Conservation (phyloP, 2,329 filamentous ascomycete species). For the Trichoderma koningii region DNA sequence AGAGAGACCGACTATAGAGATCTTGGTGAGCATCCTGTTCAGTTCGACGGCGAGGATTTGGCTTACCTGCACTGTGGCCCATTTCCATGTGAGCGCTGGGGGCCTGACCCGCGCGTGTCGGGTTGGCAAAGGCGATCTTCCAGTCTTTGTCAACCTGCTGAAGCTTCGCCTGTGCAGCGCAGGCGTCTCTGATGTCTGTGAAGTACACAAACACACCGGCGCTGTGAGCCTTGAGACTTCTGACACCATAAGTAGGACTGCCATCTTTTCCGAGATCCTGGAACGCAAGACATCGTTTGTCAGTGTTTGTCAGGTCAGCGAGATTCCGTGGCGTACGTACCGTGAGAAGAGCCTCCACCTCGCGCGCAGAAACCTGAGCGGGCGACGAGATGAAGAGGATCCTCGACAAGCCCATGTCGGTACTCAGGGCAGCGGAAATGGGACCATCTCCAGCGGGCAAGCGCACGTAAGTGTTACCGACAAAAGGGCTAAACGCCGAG, state of each 20-base stretch:
- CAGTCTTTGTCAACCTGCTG: conserved; percentile 49
- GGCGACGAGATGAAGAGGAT: conserved; percentile 47
- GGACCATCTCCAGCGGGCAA: conserved; percentile 32
- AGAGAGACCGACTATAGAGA: background rate
- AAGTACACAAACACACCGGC: conserved; percentile 58
- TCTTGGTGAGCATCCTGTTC: background rate
- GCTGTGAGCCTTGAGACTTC: conserved; percentile 40
- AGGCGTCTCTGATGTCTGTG: conserved; percentile 62
- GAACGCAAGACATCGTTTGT: conserved; percentile 12
- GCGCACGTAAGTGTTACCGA: conserved; percentile 28
- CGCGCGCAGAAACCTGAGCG: conserved; percentile 37
- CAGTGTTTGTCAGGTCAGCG: conserved; percentile 13
- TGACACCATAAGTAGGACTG: conserved; percentile 42
- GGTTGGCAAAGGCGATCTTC: conserved; percentile 37
- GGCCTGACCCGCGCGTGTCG: background rate
- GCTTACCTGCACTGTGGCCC: background rate
- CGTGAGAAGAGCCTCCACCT: conserved; percentile 49
- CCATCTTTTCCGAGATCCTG: conserved; percentile 46
- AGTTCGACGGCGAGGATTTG: background rate
- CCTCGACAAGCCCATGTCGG: conserved; percentile 49
- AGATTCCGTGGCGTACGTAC: conserved; percentile 41
- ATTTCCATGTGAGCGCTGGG: background rate
- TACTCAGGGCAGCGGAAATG: conserved; percentile 47
- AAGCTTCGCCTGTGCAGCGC: conserved; percentile 51
- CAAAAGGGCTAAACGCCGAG: conserved; percentile 58